phyloP scores from a whole-genome alignment of 2,329 filamentous ascomycete species.

The Phaeosphaeriaceae sp. region DNA sequence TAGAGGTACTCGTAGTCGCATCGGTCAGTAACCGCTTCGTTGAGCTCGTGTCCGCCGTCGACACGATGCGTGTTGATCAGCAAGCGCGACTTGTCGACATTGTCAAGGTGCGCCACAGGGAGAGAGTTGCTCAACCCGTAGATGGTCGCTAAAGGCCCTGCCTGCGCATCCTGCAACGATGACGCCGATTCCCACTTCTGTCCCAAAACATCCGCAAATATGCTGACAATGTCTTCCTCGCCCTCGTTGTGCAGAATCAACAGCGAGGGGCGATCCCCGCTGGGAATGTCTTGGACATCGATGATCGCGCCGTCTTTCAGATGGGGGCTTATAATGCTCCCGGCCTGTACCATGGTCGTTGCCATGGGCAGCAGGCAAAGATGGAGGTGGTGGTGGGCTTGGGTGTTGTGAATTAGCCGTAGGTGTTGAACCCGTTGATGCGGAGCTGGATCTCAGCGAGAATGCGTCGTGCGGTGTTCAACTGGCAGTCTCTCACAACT shows the following conservation, averaged over 20 bases:
- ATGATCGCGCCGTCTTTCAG: constrained; percentile 44
- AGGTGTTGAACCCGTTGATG: constrained; percentile 54
- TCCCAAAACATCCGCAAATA: constrained; percentile 81
- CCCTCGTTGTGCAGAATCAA: constrained; percentile 72
- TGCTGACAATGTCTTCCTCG: constrained; percentile 76
- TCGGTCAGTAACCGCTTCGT: constrained; percentile 68
- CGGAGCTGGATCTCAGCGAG: constrained; percentile 48
- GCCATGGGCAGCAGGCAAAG: constrained; percentile 41
- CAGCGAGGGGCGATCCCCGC: constrained; percentile 47
- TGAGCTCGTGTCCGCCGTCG: constrained; percentile 68
- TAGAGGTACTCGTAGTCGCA: constrained; percentile 92
- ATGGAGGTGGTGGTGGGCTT: constrained; percentile 21
- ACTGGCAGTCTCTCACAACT: constrained; percentile 38
- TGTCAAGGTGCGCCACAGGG: constrained; percentile 65
- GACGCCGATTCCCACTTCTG: constrained; percentile 71
- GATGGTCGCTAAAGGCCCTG: constrained; percentile 69
- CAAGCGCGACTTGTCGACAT: constrained; percentile 67
- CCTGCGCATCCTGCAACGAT: constrained; percentile 62
- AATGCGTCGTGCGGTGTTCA: constrained; percentile 50
- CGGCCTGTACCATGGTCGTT: constrained; percentile 48
- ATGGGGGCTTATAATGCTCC: constrained; percentile 37
- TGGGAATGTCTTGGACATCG: constrained; percentile 45
- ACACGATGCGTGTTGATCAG: constrained; percentile 81
- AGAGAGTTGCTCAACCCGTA: constrained; percentile 69
- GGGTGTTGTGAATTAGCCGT: constrained; percentile 41